These are phyloP conservation scores for Haberlea rhodopensis DNA, from an alignment of 257 asterid genomes.

Conservation along the genomic window DNA sequence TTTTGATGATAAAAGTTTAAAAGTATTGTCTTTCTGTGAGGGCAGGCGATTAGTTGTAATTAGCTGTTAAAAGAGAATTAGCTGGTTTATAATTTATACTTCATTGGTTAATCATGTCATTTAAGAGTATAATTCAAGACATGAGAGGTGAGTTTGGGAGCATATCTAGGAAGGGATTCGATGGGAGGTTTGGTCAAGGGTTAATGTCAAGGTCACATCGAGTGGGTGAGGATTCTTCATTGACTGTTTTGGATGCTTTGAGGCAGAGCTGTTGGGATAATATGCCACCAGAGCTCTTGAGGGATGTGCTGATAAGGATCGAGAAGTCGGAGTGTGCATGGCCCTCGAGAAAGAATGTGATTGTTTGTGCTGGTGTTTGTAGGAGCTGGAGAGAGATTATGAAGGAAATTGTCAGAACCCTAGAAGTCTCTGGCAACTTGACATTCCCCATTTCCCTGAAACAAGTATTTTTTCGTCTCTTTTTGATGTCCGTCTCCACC, in stretches of 20 bases:
- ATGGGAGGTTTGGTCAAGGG: slow-evolving; percentile 40
- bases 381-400: slow-evolving; percentile 89
- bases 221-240: slow-evolving; percentile 46
- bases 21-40: slow-evolving; percentile 7
- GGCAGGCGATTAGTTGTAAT: not conserved
- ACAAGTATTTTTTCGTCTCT: slow-evolving; percentile 51
- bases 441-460: slow-evolving; percentile 91
- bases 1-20: slow-evolving; percentile 13
- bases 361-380: slow-evolving; percentile 93
- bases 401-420: slow-evolving; percentile 67
- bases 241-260: slow-evolving; percentile 59
- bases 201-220: slow-evolving; percentile 58
- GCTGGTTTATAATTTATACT: slow-evolving; percentile 10
- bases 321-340: slow-evolving; percentile 73
- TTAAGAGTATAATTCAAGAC: slow-evolving; percentile 53
- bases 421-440: slow-evolving; percentile 63
- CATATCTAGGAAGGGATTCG: slow-evolving; percentile 45
- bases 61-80: slow-evolving; percentile 3
- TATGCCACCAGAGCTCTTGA: slow-evolving; percentile 86
- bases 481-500: not conserved
- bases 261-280: slow-evolving; percentile 84
- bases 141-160: slow-evolving; percentile 60
- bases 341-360: slow-evolving; percentile 77
- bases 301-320: slow-evolving; percentile 78
- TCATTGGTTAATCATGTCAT: slow-evolving; percentile 33